Base-by-base conservation (phyloP, 2,329 filamentous ascomycete genomes). In the Metarhizium guizhouense region DNA sequence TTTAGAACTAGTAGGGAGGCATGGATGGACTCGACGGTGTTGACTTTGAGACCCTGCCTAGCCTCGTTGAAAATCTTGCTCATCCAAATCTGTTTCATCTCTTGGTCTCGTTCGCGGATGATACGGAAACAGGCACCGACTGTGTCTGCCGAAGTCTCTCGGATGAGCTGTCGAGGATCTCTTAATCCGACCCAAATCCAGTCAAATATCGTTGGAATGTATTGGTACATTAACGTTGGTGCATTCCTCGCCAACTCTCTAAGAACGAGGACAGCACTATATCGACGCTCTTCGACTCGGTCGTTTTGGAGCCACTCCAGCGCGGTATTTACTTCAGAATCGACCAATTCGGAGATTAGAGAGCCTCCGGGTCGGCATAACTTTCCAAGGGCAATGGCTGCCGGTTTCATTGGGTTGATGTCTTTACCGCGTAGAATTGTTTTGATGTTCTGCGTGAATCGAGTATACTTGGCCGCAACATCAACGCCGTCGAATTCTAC, bases 401-500 rank as follows among this genome's bases (percentile, higher is more conserved):
- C 94, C 13, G 89, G 85, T 56, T 95, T 84, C 86, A 99, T 93
- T 25, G 94, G 90, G 54, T 85, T 85, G 60, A 90, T 89, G 65
- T 99, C 94, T 68, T 92, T 95, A 59, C 93, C 93, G 64, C 92
- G 84, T 63, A 99, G 79, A 43, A 96, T 87, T 51, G 84, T 88
- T 63, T 92, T 88, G 57, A 99, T 82, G 65, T 93, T 95, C 60
- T 90, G 90, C 49, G 90, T 90, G 68, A 97, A 99, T 55, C 94
- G 85, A 34, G 93, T 95, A 57, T 94, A 96, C 73, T 97, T 97
- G 65, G 90, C 85, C 40, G 90, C 90, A 29, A 89, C 84, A 73
- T 99, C 95, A 63, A 96, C 90, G 57, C 92, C 93, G 64, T 96
- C 93, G 69, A 97, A 96, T 70, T 96, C 92, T 71, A 97, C 93